Base-by-base conservation (phyloP, 2,329 filamentous ascomycete species). In the Monosporascus sp. region DNA sequence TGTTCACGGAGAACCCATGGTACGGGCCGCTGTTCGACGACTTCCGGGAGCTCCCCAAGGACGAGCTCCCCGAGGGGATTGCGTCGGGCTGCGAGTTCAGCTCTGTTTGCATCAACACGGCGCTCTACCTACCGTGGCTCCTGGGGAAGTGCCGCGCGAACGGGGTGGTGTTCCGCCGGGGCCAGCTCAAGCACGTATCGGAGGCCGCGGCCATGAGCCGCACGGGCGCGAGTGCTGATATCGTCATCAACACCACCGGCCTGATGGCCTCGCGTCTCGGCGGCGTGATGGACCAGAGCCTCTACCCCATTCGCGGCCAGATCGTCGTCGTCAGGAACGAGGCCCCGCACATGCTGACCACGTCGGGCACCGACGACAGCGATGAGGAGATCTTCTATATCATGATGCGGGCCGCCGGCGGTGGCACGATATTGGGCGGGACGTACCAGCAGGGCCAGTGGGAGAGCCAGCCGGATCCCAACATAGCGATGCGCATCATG, bases 41-140 rank as follows among this genome's bases (percentile, higher is more conserved):
- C 71, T 93, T 85, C 70, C 80, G 82, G 55, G 73, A 83, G 53
- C 70, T 93, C 3, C 65, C 78, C 5, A 68, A 77, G 37, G 69
- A 73, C 9, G 77, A 87, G 60, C 73, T 96, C 1, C 81, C 83
- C 0, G 62, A 73, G 0, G 88, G 81, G 18, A 81, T 86, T 50
- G 85, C 90, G 55, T 87, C 86, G 11, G 91, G 84, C 24, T 88
- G 83, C 49, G 76, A 80, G 52, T 96, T 94, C 69, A 90, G 83
- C 7, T 93, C 89, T 1, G 85, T 96, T 41, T 97, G 92, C 72
- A 93, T 97, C 68, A 97, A 97, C 72, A 89, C 89, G 0, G 83
- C 88, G 43, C 72, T 97, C 53, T 97, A 97, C 71, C 82, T 97
- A 2, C 84, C 89, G 4, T 97, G 89, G 83, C 84, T 97, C 0